Conservation (phyloP, 371 early-diverging fungal genomes). For the Mortierella polycephala region DNA sequence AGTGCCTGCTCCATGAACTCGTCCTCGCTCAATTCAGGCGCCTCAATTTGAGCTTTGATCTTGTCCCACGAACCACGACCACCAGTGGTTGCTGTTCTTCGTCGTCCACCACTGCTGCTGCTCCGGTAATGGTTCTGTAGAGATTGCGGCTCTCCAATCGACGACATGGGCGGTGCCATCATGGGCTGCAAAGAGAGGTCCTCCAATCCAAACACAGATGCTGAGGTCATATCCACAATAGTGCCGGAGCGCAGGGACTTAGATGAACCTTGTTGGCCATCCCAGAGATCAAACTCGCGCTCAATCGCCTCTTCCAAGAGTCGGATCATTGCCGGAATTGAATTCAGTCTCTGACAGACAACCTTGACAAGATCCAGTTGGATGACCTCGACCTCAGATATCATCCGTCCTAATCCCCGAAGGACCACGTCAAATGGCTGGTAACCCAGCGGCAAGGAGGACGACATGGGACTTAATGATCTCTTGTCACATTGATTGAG, state of each 20-base stretch:
- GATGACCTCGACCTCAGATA: slow-evolving; percentile 27
- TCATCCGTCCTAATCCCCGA: slow-evolving; percentile 27
- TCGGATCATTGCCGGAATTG: slow-evolving; percentile 35
- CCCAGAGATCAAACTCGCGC: slow-evolving; percentile 44
- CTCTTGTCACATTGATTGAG: slow-evolving; percentile 32
- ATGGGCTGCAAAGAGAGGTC: slow-evolving; percentile 15
- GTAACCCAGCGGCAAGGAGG: not conserved
- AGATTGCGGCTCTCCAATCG: slow-evolving; percentile 9
- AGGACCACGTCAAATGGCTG: slow-evolving; percentile 24
- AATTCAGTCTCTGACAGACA: slow-evolving; percentile 33
- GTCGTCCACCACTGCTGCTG: not conserved
- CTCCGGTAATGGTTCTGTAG: not conserved
- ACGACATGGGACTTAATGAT: not conserved
- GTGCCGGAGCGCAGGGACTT: not conserved
- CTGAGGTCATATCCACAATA: not conserved
- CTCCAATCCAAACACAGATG: slow-evolving; percentile 35
- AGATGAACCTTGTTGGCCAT: slow-evolving; percentile 21
- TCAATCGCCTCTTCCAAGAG: slow-evolving; percentile 49
- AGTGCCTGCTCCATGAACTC: slow-evolving; percentile 38
- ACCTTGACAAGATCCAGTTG: slow-evolving; percentile 39
- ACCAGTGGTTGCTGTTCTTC: not conserved
- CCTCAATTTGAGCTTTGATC: slow-evolving; percentile 27
- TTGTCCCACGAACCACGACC: slow-evolving; percentile 40
- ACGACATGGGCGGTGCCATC: slow-evolving; percentile 13
- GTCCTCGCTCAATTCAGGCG: slow-evolving; percentile 41